Base-by-base conservation (phyloP, 2,329 filamentous ascomycete species). In the Cladosporium sp. region DNA sequence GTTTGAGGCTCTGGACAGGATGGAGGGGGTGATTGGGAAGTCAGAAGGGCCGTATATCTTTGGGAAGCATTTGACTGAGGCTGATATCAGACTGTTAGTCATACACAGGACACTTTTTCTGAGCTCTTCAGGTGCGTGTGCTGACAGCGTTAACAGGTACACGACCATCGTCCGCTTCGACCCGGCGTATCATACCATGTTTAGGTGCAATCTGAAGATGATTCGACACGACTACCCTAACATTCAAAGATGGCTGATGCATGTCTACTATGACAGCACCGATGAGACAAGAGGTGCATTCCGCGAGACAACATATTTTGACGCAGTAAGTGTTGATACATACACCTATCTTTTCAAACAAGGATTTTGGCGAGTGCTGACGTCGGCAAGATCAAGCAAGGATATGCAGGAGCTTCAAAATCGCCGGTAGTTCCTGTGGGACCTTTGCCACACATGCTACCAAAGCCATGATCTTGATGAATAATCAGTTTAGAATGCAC, bases 111-210 rank as follows among this genome's bases (percentile, higher is more conserved):
- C 17, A 17, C 10, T 24, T 20, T 13, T 4, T 10, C 56, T 60
- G 17, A 44, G n/a, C n/a, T n/a, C n/a, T 58, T 19, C 55, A 57
- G n/a, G 39, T 12, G 10, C 5, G 13, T 36, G 8, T 35, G 44
- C 54, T 60, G 36, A 58, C 35, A 19, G 7, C 1, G 13, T 10
- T 28, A 12, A 5, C 22, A 62, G 61, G 37, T 70, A 81, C 68
- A 86, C 87, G 13, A 91, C 88, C 4, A 82, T 91, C 48, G 77
- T 89, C 61, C 84, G 87, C 2, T 90, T 90, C 65, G 88, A 91
- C 61, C 76, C 81, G 28, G 88, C 90, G 66, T 95, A 95, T 69
- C 88, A 95, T 54, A 90, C 94, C 75, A 88, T 92, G 74, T 93
- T 93, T 79, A 89, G 89, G 75, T 87, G 84, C 64, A 88, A 87